Base-by-base conservation (phyloP, 2,329 filamentous ascomycete species). In the Fonsecaea multimorphosa region DNA sequence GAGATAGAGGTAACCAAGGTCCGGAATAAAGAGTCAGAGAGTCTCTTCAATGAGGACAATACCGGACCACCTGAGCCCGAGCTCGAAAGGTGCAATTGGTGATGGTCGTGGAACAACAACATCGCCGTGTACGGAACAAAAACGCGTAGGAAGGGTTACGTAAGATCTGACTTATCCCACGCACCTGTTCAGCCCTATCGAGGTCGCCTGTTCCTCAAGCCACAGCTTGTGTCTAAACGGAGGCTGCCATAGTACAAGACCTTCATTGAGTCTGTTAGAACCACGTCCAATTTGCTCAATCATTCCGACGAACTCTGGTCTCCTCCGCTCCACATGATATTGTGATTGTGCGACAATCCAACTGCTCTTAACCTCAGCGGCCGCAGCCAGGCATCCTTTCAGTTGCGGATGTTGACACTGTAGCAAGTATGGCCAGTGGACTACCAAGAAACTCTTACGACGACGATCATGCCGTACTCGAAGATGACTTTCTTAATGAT, bases 401-500 rank as follows among this genome's bases (percentile, higher is more conserved):
- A n/a, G 6, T 22, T 52, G 51, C 51, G 44, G 14, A 59, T 52
- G 61, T 54, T 59, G 46, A 56, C 59, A 52, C 44, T 44, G 52
- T 58, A 24, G 74, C 74, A 58, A 74, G 73, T 68, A 78, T 77
- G 75, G 68, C 75, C 32, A 77, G 75, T 58, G 70, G 66, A 53
- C 61, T 68, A 12, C 64, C 70, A 52, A 46, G 51, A 52, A 60
- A 71, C 60, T 59, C 63, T 12, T 70, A 67, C 61, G 70, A 70
- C 55, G 70, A 72, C 56, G 71, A 72, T 55, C 65, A 70, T 40
- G 66, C 64, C 11, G 62, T 72, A 4, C 65, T 72, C 38, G 66
- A 76, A 34, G 71, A 79, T 76, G 77, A 77, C 76, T 71, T 79
- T 62, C 73, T 75, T 68, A 74, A 79, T 58, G 74, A 76, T 55